Percentiles rank a stretch among this genome's conserved stretches.
Evolutionary conservation across 2,329 filamentous ascomycete species (phyloP).

Genomic region (Xylaria sp.): DNA sequence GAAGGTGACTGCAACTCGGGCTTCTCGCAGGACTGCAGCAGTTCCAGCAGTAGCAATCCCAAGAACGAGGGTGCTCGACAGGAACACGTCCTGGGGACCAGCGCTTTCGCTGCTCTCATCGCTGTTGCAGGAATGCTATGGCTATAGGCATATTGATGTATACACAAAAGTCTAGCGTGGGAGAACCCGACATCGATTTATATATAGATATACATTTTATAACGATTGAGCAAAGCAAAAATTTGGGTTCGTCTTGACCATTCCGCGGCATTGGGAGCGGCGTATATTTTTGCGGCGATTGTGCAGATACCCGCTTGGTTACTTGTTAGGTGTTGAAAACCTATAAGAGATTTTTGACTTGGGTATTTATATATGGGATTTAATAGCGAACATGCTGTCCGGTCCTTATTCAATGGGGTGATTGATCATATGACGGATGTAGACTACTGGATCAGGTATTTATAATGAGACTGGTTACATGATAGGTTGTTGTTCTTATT

Average conservation of each 20-base stretch:
- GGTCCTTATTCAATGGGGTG: constrained; percentile 9
- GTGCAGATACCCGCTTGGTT: constrained; percentile 10
- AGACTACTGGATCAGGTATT: background rate
- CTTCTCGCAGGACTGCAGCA: no score
- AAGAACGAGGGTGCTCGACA: constrained; percentile 45
- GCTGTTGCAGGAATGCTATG: constrained; percentile 49
- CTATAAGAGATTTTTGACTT: constrained; percentile 18
- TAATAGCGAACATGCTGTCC: constrained; percentile 26
- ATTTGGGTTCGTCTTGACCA: background rate
- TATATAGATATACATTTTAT: constrained; percentile 17
- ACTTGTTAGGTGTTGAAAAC: background rate
- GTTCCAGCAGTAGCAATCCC: constrained; percentile 19
- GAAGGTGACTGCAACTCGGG: constrained; percentile 42
- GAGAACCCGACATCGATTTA: constrained; percentile 13
- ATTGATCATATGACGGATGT: background rate
- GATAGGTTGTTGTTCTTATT: background rate
- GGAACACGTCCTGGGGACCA: constrained; percentile 47
- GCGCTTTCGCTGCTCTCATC: constrained; percentile 49
- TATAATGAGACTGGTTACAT: constrained; percentile 8
- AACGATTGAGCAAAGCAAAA: constrained; percentile 8
- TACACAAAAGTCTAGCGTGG: background rate
- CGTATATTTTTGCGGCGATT: constrained; percentile 4
- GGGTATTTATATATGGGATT: constrained; percentile 4
- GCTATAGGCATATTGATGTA: constrained; percentile 37
- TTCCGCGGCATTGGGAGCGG: constrained; percentile 19